Base-by-base conservation (phyloP, 1,284 basidiomycete species). In the Somion occarium region DNA sequence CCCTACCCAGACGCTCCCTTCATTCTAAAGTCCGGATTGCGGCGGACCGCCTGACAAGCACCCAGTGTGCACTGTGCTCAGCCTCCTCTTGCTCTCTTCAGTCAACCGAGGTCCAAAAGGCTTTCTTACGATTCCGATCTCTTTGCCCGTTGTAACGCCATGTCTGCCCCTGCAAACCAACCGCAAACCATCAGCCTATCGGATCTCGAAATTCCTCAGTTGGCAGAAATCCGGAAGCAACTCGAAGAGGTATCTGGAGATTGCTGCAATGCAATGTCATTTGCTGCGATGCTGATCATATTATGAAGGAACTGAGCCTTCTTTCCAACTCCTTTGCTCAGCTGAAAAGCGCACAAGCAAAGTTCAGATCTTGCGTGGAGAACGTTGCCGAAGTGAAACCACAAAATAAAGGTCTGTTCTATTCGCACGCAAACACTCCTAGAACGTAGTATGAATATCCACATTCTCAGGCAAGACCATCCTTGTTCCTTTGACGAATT, bases 281-380 rank as follows among this genome's bases (percentile, higher is more conserved):
- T 30, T 37, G n/a, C 37, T 19, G 20, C n/a, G n/a, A n/a, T n/a
- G n/a, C 47, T 19, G 15, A 23, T 12, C 15, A 5, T 25, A 34
- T 18, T 38, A 3, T 46, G 26, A 69, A 98, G 91, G 96, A 98
- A 76, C 73, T 98, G 38, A 87, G 85, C 54, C 95, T 98, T 66
- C 76, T 98, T 49, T 93, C 94, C 5, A 88, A 82, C 58, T 98
- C 95, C 22, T 98, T 94, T 66, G 83, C 86, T 5, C 94, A 98
- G 64, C 82, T 98, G 24, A 95, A 93, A 66, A 83, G 88, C 61
- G 96, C 94, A 1, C 94, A 98, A 64, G 80, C 87, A 11, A 97
- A 95, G 70, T 98, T 98, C 77, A 87, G 82, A 58, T 73, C 83
- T 11, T 98, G 95, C 62, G 81, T 94, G 30, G 88, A 90, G 46